A percentile compares a stretch with the other conserved stretches of the same genome.
phyloP scores from a whole-genome alignment of 2,329 filamentous ascomycete species.

The Botrytis paeoniae region DNA sequence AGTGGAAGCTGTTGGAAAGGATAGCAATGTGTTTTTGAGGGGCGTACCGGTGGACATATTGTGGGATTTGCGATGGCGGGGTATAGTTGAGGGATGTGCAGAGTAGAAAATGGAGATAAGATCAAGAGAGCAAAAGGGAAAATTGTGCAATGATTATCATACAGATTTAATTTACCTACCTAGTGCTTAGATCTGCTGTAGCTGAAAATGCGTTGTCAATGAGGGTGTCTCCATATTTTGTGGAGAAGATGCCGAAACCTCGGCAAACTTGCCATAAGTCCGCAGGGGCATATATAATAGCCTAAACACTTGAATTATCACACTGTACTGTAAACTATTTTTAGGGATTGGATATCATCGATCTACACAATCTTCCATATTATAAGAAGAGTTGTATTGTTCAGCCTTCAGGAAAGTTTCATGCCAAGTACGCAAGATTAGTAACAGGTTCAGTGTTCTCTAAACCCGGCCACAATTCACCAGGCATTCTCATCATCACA shows the following conservation, averaged over 20 bases:
- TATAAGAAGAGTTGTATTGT: not conserved
- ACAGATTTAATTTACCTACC: constrained; percentile 1
- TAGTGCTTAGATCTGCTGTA: not conserved
- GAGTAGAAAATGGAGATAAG: constrained; percentile 1
- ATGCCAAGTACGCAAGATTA: not conserved
- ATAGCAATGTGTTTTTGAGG: constrained; percentile 24
- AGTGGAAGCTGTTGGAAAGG: constrained; percentile 53
- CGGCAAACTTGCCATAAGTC: not conserved
- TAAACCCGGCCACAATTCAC: not conserved
- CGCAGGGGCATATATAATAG: not conserved
- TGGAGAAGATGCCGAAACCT: not conserved
- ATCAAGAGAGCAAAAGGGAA: not conserved
- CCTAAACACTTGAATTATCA: not conserved
- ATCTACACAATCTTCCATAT: not conserved
- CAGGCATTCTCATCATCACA: not conserved
- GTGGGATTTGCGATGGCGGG: constrained; percentile 10
- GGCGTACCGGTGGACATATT: constrained; percentile 15
- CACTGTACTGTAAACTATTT: not conserved
- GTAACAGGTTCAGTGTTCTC: not conserved
- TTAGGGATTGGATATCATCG: not conserved
- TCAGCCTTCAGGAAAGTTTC: not conserved
- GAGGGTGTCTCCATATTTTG: not conserved
- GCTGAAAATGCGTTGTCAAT: constrained; percentile 12
- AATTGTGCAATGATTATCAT: constrained; percentile 13
- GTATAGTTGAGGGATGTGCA: constrained; percentile 8